Evolutionary conservation across 139 green algal genomes (phyloP).

Genomic region (Diplosphaera chodatii): DNA sequence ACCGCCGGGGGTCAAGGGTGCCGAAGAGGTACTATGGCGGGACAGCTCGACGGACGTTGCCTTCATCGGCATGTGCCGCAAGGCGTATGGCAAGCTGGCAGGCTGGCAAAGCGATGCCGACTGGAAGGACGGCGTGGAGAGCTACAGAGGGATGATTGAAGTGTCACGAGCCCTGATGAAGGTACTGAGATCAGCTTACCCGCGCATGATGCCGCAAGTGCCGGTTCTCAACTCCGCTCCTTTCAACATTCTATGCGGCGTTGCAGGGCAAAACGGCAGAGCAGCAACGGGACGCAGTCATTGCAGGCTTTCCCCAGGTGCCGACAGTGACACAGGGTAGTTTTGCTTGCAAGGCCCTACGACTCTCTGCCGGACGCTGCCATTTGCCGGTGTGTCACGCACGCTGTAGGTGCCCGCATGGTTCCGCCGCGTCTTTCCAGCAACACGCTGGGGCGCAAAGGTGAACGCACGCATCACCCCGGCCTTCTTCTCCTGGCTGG

Average conservation of each 20-base stretch:
- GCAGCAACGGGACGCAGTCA: conserved; percentile 53
- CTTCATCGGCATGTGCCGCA: conserved; percentile 60
- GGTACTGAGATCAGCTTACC: conserved; percentile 7
- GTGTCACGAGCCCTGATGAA: conserved; percentile 57
- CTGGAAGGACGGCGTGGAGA: conserved; percentile 33
- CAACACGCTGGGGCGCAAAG: conserved; percentile 70
- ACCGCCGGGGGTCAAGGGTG: neutral
- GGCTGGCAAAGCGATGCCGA: conserved; percentile 38
- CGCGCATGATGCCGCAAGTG: neutral
- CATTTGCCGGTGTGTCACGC: too few relatives aligned
- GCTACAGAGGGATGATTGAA: conserved; percentile 70
- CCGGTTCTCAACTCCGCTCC: too few relatives aligned
- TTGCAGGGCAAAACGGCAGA: conserved; percentile 30
- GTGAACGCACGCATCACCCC: conserved; percentile 67
- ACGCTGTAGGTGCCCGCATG: conserved; percentile 7
- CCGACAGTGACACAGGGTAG: too few relatives aligned
- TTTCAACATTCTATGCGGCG: conserved; percentile 10
- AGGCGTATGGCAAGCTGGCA: conserved; percentile 49
- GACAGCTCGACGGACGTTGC: conserved; percentile 44
- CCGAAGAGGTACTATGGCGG: conserved; percentile 43
- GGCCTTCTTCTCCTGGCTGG: conserved; percentile 70
- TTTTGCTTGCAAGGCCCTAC: too few relatives aligned
- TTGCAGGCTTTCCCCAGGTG: conserved; percentile 58
- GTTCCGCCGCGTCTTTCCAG: conserved; percentile 65
- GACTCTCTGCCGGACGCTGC: neutral